These are phyloP conservation scores for Schizosaccharomyces japonicus DNA, from an alignment of 805 yeast genomes.

Conservation along the genomic window DNA sequence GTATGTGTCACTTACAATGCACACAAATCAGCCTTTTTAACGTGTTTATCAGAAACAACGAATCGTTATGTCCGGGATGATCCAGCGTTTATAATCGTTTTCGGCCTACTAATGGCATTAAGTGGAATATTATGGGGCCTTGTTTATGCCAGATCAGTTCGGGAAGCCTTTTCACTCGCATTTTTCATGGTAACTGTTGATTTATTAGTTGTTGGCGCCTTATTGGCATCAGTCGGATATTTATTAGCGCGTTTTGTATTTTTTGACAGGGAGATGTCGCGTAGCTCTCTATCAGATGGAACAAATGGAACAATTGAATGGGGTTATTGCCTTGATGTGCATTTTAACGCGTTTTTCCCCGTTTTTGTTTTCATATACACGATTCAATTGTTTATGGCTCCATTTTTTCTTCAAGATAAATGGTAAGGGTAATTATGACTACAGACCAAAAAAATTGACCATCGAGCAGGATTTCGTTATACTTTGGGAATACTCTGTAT, in stretches of 20 bases:
- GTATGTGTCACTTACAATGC: background rate
- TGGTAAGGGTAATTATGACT: conserved; percentile 17
- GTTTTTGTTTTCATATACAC: conserved; percentile 59
- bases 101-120: background rate
- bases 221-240: background rate
- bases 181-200: background rate
- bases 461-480: conserved; percentile 23
- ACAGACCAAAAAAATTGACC: background rate
- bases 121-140: background rate
- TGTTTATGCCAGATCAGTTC: background rate
- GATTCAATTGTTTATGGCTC: conserved; percentile 50
- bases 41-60: background rate
- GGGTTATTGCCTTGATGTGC: conserved; percentile 71
- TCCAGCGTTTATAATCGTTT: background rate
- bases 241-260: too few relatives aligned
- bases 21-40: background rate
- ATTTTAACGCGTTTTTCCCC: conserved; percentile 67
- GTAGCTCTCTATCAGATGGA: too few relatives aligned
- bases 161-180: background rate
- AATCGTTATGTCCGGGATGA: conserved; percentile 1
- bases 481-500: conserved; percentile 61
- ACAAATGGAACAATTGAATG: too few relatives aligned
- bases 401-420: conserved; percentile 38
- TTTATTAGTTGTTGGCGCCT: background rate
- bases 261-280: too few relatives aligned